phyloP scores from a whole-genome alignment of 352 stramenopile genomes.

The Phytopythium sindhum region DNA sequence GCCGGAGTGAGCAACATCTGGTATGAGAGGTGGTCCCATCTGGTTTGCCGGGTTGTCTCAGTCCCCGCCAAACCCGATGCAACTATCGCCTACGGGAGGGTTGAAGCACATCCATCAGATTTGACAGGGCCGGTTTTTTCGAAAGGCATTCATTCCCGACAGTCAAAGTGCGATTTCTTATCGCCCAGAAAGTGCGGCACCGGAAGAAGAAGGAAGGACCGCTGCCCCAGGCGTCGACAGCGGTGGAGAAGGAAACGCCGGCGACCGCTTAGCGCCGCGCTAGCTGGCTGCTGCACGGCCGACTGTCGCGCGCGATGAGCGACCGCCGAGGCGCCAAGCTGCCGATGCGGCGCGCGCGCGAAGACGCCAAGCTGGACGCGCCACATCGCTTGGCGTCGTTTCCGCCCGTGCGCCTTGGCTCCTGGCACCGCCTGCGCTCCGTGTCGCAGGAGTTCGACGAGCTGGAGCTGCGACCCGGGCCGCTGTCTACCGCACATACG shows the following conservation, averaged over 20 bases:
- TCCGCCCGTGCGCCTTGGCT: constrained; percentile 57
- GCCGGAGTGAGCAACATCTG: too few relatives aligned
- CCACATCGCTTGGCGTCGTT: constrained; percentile 42
- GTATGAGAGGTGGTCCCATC: too few relatives aligned
- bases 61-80: not conserved
- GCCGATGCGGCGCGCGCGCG: constrained; percentile 18
- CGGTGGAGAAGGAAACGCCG: not conserved
- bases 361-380: constrained; percentile 24
- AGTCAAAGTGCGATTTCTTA: not conserved
- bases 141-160: not conserved
- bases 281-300: not conserved
- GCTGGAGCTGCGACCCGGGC: constrained; percentile 37
- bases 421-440: constrained; percentile 59
- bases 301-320: not conserved
- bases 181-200: not conserved
- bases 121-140: not conserved
- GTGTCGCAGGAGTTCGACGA: constrained; percentile 61
- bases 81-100: not conserved
- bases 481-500: constrained; percentile 32
- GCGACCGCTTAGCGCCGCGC: not conserved
- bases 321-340: constrained; percentile 4
- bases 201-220: not conserved
- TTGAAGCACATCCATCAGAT: not conserved
- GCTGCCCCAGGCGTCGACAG: not conserved
- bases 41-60: too few relatives aligned